Percentiles rank a stretch among this genome's conserved stretches.
Evolutionary conservation across 2,329 filamentous ascomycete species (phyloP).

Genomic region (Teratosphaeria pseudoeucalypti): DNA sequence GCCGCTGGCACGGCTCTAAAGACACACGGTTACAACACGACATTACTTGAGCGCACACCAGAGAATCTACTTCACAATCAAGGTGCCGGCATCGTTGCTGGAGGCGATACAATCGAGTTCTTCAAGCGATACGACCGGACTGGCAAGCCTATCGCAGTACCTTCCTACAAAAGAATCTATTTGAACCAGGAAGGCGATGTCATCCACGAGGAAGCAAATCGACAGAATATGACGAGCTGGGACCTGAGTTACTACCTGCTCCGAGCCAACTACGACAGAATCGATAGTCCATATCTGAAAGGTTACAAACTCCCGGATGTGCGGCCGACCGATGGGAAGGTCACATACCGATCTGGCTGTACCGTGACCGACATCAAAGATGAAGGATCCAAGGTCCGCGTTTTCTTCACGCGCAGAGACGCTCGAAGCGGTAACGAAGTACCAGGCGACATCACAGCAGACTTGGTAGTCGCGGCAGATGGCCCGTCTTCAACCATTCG

Average conservation of each 20-base stretch:
- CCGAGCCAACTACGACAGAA: slow-evolving; percentile 37
- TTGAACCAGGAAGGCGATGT: slow-evolving; percentile 17
- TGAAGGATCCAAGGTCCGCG: slow-evolving; percentile 16
- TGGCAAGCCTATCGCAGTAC: slow-evolving; percentile 21
- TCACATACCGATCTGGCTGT: slow-evolving; percentile 22
- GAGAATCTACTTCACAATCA: slow-evolving; percentile 35
- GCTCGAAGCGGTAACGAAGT: slow-evolving; percentile 14
- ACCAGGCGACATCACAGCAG: slow-evolving; percentile 14
- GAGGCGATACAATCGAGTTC: slow-evolving; percentile 34
- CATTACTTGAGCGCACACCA: slow-evolving; percentile 31
- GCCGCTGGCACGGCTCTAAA: slow-evolving; percentile 19
- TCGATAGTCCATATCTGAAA: slow-evolving; percentile 21
- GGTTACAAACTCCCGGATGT: slow-evolving; percentile 13
- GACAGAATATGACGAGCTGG: slow-evolving; percentile 40
- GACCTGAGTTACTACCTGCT: slow-evolving; percentile 36
- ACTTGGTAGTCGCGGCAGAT: slow-evolving; percentile 36
- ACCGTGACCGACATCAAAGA: slow-evolving; percentile 21
- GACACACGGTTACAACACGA: slow-evolving; percentile 19
- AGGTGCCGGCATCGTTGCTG: slow-evolving; percentile 38
- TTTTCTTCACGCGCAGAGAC: slow-evolving; percentile 15
- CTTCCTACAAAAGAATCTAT: slow-evolving; percentile 16
- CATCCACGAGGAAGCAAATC: slow-evolving; percentile 21
- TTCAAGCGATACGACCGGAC: slow-evolving; percentile 34
- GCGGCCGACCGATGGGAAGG: slow-evolving; percentile 13
- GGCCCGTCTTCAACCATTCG: slow-evolving; percentile 27